These are phyloP conservation scores for Pulveroboletus sp. DNA, from an alignment of 768 basidiomycete species.

Conservation along the genomic window DNA sequence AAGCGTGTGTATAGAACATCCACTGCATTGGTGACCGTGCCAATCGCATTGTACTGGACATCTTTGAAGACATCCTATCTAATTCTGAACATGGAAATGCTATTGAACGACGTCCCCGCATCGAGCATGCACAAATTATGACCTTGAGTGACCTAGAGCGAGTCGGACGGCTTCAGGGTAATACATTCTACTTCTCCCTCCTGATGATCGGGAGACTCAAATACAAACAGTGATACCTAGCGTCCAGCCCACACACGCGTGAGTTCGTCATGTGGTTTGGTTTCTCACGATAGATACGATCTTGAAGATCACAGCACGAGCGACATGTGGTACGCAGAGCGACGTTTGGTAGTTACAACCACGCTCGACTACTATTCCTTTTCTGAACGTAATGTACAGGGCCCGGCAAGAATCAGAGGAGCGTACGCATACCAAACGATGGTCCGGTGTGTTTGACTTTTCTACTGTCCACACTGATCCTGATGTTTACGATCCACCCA, in stretches of 20 bases:
- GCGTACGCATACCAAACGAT: slow-evolving; percentile 88
- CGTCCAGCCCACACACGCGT: slow-evolving; percentile 92
- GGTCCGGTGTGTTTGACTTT: slow-evolving; percentile 45
- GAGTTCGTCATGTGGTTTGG: slow-evolving; percentile 24
- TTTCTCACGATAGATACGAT: background rate
- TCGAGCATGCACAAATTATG: slow-evolving; percentile 94
- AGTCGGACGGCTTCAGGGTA: slow-evolving; percentile 69
- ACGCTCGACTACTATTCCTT: background rate
- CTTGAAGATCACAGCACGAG: slow-evolving; percentile 50
- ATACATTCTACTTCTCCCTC: slow-evolving; percentile 14
- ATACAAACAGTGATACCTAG: slow-evolving; percentile 68
- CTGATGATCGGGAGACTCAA: background rate
- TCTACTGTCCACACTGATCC: background rate
- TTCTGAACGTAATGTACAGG: slow-evolving; percentile 39
- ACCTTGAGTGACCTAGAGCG: slow-evolving; percentile 62
- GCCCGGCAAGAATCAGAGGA: slow-evolving; percentile 73
- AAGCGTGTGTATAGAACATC: slow-evolving; percentile 55
- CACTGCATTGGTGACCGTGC: slow-evolving; percentile 89
- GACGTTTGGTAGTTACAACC: slow-evolving; percentile 50
- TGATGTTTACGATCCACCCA: background rate
- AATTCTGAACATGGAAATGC: slow-evolving; percentile 18
- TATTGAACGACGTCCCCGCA: slow-evolving; percentile 60
- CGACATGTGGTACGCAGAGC: slow-evolving; percentile 91
- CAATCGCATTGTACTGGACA: slow-evolving; percentile 76
- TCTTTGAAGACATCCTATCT: slow-evolving; percentile 63